Conservation (phyloP, 2,329 filamentous ascomycete species). For the Phyllosticta citrichinensis region DNA sequence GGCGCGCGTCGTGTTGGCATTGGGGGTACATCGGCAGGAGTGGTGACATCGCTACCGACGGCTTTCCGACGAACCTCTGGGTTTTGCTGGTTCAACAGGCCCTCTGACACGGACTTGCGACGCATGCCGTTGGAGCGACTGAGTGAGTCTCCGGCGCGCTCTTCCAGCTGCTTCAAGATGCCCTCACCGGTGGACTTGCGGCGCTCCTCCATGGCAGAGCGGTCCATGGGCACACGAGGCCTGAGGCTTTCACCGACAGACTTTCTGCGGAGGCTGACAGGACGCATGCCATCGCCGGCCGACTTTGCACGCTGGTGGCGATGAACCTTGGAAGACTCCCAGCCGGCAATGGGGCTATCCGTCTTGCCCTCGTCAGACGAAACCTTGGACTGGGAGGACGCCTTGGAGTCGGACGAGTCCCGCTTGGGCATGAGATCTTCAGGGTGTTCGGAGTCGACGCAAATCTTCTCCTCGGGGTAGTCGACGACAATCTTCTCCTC, state of each 20-base stretch:
- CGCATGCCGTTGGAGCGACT: not conserved
- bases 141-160: not conserved
- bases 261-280: not conserved
- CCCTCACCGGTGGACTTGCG: not conserved
- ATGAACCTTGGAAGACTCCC: not conserved
- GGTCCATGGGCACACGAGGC: not conserved
- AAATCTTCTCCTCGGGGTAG: not conserved
- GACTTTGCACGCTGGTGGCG: not conserved
- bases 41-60: not conserved
- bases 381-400: not conserved
- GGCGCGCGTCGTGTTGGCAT: not conserved
- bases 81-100: not conserved
- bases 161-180: not conserved
- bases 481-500: conserved; percentile 5
- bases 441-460: not conserved
- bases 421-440: not conserved
- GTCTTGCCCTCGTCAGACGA: not conserved
- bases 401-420: not conserved
- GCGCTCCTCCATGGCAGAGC: not conserved
- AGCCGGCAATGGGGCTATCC: not conserved
- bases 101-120: not conserved
- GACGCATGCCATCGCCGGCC: not conserved
- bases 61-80: not conserved
- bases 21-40: not conserved
- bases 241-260: not conserved